Conservation (phyloP, 495 filamentous ascomycete species). For the Neurospora sp. region DNA sequence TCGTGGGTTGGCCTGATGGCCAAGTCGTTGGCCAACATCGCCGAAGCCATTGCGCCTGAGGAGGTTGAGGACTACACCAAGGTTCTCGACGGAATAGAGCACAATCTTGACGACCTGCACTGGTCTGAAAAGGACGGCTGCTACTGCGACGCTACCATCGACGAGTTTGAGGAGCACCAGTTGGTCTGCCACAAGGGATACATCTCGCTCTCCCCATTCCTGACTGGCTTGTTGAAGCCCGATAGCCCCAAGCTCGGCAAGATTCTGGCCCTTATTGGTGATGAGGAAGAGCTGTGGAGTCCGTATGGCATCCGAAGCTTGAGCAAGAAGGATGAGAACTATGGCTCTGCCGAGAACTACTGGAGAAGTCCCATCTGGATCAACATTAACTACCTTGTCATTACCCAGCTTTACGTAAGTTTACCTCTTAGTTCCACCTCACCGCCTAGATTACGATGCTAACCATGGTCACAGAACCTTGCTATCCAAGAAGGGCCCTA, state of each 20-base stretch:
- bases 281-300: constrained; percentile 81
- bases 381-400: constrained; percentile 89
- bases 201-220: constrained; percentile 86
- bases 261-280: constrained; percentile 63
- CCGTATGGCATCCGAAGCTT: constrained; percentile 77
- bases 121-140: constrained; percentile 71
- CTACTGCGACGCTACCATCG: constrained; percentile 92
- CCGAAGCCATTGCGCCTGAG: constrained; percentile 55
- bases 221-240: constrained; percentile 62
- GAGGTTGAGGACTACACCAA: constrained; percentile 63
- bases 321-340: constrained; percentile 72
- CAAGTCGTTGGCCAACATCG: constrained; percentile 66
- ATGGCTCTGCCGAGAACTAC: constrained; percentile 90
- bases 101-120: constrained; percentile 88
- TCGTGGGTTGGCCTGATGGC: constrained; percentile 97
- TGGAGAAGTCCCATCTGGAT: constrained; percentile 96
- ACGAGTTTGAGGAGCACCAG: constrained; percentile 83
- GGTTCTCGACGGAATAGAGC: constrained; percentile 67
- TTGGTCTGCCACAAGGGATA: constrained; percentile 96
- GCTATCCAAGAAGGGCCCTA: constrained; percentile 55
- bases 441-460: not conserved
- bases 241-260: constrained; percentile 63
- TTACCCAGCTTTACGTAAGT: constrained; percentile 74
- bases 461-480: constrained; percentile 35
- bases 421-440: not conserved